A percentile compares a stretch with the other conserved stretches of the same genome.
Conservation (phyloP, 768 basidiomycete genomes). For the Kwoniella sp. region DNA sequence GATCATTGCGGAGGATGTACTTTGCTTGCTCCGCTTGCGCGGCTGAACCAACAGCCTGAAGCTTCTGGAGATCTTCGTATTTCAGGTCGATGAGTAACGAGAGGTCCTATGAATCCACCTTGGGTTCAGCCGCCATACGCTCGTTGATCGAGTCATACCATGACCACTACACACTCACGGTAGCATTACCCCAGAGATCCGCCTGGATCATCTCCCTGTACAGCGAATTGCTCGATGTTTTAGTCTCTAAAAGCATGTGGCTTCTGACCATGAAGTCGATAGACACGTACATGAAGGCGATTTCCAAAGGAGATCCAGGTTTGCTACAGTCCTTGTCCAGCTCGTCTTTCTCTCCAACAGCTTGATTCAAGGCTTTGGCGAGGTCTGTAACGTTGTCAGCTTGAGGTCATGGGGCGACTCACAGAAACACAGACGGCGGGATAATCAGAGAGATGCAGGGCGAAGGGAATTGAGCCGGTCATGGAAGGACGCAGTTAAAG, state of each 20-base stretch:
- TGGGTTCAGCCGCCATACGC: too few species aligned
- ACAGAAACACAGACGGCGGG: background rate
- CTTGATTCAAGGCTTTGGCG: constrained; percentile 46
- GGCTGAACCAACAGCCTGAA: constrained; percentile 81
- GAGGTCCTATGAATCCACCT: constrained; percentile 70
- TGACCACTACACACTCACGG: constrained; percentile 64
- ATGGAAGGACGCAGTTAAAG: too few species aligned
- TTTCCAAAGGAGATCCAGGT: constrained; percentile 46
- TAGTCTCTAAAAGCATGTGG: background rate
- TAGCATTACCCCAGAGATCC: constrained; percentile 84
- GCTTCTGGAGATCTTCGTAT: constrained; percentile 74
- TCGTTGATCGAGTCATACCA: background rate
- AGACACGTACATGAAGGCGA: constrained; percentile 47
- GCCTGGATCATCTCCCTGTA: constrained; percentile 55
- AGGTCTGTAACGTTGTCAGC: constrained; percentile 32
- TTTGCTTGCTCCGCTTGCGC: constrained; percentile 74
- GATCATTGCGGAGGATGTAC: constrained; percentile 83
- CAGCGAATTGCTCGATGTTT: too few species aligned
- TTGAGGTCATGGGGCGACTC: too few species aligned
- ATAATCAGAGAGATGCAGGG: background rate
- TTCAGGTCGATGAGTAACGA: constrained; percentile 85
- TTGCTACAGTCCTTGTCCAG: constrained; percentile 33
- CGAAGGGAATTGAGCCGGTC: too few species aligned
- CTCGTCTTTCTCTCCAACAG: constrained; percentile 43
- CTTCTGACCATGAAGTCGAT: background rate